phyloP scores from a whole-genome alignment of 805 yeast species.

The Kluyveromyces dobzhanskii region DNA sequence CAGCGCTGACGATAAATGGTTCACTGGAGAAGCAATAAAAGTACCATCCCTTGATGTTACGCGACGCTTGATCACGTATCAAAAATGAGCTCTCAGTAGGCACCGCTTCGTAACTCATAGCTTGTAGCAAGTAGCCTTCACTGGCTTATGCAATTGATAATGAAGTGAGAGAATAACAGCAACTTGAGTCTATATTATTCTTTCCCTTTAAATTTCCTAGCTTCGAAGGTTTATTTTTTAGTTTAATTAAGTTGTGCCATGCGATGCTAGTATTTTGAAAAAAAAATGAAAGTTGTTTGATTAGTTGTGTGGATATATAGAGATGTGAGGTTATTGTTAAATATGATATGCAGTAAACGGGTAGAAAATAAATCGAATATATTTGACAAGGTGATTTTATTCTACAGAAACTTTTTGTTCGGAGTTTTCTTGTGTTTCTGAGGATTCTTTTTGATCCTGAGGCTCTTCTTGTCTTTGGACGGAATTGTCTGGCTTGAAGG shows the following conservation, averaged over 20 bases:
- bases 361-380: no score
- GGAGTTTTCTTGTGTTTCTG: no score
- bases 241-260: conserved; percentile 12
- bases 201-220: no score
- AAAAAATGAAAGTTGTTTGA: conserved; percentile 9
- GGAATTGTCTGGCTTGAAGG: no score
- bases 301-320: no score
- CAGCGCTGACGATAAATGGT: conserved; percentile 72
- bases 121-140: not conserved
- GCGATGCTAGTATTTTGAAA: conserved; percentile 7
- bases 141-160: conserved; percentile 6
- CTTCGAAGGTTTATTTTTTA: no score
- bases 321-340: no score
- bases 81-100: conserved; percentile 1
- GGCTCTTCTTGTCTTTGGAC: no score
- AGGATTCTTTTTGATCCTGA: no score
- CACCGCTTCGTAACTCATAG: conserved; percentile 7
- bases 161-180: conserved; percentile 8
- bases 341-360: no score
- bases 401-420: no score
- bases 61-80: conserved; percentile 24
- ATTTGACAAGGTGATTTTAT: no score
- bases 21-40: conserved; percentile 68
- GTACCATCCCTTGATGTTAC: conserved; percentile 54
- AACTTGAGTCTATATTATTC: conserved; percentile 1